These are phyloP conservation scores for Cajanus cajan DNA, from an alignment of 306 rosid species.

Conservation along the genomic window DNA sequence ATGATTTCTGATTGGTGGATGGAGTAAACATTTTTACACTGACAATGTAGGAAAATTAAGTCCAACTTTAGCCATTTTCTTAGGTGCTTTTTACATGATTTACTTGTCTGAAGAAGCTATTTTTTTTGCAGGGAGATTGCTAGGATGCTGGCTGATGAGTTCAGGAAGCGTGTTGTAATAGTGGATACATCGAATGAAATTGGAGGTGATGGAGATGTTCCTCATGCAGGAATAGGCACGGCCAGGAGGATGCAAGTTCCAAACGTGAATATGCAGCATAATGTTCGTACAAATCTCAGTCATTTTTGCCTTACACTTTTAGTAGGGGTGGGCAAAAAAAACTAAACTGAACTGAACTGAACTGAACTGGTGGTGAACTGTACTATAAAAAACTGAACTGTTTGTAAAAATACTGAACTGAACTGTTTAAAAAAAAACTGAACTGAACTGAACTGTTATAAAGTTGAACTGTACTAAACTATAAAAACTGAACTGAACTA, in stretches of 20 bases:
- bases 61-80: neutral
- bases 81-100: neutral
- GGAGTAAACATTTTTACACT: neutral
- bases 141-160: slow-evolving; percentile 95
- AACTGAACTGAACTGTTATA: too few species aligned
- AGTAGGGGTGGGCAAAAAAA: too few species aligned
- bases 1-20: neutral
- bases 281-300: slow-evolving; percentile 47
- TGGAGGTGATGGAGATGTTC: slow-evolving; percentile 98
- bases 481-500: too few species aligned
- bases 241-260: slow-evolving; percentile 99
- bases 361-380: too few species aligned
- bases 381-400: too few species aligned
- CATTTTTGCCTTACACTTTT: neutral
- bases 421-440: too few species aligned
- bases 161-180: slow-evolving; percentile 84
- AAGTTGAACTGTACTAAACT: too few species aligned
- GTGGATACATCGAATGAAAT: slow-evolving; percentile 98
- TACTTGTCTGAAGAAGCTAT: slow-evolving; percentile 31
- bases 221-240: slow-evolving; percentile 90
- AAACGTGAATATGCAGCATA: slow-evolving; percentile 90
- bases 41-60: neutral
- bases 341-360: too few species aligned
- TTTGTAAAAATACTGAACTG: too few species aligned
- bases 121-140: slow-evolving; percentile 80